Base-by-base conservation (phyloP, 305 asterid species). In the Galium porrigens region DNA sequence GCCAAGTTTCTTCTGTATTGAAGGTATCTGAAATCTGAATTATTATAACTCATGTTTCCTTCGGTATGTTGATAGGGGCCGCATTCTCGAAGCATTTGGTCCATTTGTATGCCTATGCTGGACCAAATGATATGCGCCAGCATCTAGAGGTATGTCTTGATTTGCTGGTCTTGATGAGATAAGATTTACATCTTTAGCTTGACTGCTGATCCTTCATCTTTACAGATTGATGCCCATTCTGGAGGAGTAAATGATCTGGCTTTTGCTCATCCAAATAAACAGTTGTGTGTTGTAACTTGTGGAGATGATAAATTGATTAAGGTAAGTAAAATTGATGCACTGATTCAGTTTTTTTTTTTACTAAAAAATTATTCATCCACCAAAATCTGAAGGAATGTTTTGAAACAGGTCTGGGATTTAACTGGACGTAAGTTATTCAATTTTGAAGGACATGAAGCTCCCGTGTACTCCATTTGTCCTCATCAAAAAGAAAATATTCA, bases 191-290 rank as follows among this genome's bases (percentile, higher is more conserved):
- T 10, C 52, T 25, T 33, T 10, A 44, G 17, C 51, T 60, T 62
- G 36, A 44, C 61, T 49, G 34, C 30, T 6, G 0, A 58, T 22
- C 18, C 22, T 7, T 48, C 66, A 27, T 58, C 30, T 44, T 30
- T 64, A 52, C 56, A 85, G 94, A 79, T 87, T 68, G 94, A 87
- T 68, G 94, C 90, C 70, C 94, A 85, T 70, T 76, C 81, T 48
- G 95, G 90, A 17, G 84, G 90, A 68, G 95, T 87, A 33, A 85
- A 87, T 71, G 94, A 87, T 73, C 79, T 87, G 53, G 95, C 94
- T 37, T 87, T 87, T 70, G 84, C 94, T 27, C 82, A 85, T 63
- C 95, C 90, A 59, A 85, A 82, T 73, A 85, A 87, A 78, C 90
- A 85, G 77, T 79, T 82, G 29, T 85, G 86, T 12, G 81, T 87